phyloP scores from a whole-genome alignment of 352 stramenopile species.

The Thraustochytrium sp. region DNA sequence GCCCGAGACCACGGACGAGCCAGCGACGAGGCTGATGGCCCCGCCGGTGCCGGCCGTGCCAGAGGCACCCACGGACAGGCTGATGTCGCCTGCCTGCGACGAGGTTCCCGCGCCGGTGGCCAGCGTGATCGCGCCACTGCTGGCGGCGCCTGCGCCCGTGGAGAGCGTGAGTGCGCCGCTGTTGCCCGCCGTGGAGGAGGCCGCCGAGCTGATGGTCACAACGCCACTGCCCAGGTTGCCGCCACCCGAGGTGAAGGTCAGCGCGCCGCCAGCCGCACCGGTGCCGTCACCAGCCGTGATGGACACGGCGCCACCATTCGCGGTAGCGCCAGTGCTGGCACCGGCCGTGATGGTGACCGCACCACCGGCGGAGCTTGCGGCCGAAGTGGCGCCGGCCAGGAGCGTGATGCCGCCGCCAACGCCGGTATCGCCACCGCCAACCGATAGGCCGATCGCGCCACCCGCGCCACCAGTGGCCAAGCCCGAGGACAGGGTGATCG shows the following conservation, averaged over 20 bases:
- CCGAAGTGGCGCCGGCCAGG: neutral
- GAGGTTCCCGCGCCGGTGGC: neutral
- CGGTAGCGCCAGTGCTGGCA: neutral
- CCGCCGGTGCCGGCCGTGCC: neutral
- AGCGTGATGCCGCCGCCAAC: slow-evolving; percentile 6
- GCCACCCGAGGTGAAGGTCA: neutral
- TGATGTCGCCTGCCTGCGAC: neutral
- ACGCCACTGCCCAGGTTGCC: neutral
- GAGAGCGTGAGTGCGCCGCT: neutral
- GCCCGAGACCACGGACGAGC: neutral
- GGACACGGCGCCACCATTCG: neutral
- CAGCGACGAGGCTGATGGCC: neutral
- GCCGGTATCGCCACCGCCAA: slow-evolving; percentile 61
- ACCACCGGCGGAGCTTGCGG: neutral
- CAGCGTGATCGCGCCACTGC: neutral
- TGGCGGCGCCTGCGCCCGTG: neutral
- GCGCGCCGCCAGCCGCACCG: neutral
- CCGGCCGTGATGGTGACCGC: neutral
- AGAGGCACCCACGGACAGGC: neutral
- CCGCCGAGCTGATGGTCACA: no score
- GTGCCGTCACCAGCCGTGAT: neutral
- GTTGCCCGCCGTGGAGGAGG: no score
- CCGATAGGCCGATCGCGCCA: slow-evolving; percentile 41
- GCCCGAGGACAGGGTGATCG: neutral
- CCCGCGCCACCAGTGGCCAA: neutral